phyloP scores from a whole-genome alignment of 495 filamentous ascomycete species.

The Penicillium lividum region DNA sequence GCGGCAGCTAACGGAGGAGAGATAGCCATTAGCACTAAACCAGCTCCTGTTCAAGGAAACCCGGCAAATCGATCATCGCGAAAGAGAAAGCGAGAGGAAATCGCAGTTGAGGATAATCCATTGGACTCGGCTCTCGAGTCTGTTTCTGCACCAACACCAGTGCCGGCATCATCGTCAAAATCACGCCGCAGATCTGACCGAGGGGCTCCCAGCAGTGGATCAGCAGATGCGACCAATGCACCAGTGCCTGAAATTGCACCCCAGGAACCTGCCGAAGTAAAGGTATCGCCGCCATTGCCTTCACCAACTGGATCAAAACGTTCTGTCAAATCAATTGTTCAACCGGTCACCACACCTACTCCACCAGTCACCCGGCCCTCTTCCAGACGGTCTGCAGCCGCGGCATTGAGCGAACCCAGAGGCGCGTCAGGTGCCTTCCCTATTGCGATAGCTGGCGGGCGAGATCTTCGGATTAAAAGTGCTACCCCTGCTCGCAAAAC shows the following conservation, averaged over 20 bases:
- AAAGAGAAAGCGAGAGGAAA: constrained; percentile 30
- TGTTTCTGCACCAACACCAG: constrained; percentile 1
- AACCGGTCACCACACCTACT: constrained; percentile 29
- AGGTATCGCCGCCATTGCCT: constrained; percentile 24
- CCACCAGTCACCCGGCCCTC: constrained; percentile 42
- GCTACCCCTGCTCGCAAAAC: constrained; percentile 51
- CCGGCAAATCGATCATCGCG: constrained; percentile 28
- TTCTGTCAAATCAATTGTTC: constrained; percentile 20
- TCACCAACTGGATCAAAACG: constrained; percentile 35
- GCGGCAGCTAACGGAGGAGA: constrained; percentile 48
- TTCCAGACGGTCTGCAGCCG: constrained; percentile 47
- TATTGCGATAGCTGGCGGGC: constrained; percentile 22
- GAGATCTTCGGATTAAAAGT: constrained; percentile 50
- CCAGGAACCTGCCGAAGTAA: constrained; percentile 19
- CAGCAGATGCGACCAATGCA: constrained; percentile 12
- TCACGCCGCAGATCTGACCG: constrained; percentile 23
- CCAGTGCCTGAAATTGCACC: constrained; percentile 18
- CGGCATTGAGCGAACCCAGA: constrained; percentile 36
- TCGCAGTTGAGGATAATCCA: constrained; percentile 8
- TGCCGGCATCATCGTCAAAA: constrained; percentile 4
- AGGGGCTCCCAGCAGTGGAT: constrained; percentile 50
- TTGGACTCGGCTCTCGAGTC: neutral
- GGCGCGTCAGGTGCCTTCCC: constrained; percentile 12
- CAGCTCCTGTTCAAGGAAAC: constrained; percentile 17
- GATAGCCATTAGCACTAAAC: constrained; percentile 1